These are phyloP conservation scores for Vigna hirtella DNA, from an alignment of 306 rosid genomes.

Conservation along the genomic window DNA sequence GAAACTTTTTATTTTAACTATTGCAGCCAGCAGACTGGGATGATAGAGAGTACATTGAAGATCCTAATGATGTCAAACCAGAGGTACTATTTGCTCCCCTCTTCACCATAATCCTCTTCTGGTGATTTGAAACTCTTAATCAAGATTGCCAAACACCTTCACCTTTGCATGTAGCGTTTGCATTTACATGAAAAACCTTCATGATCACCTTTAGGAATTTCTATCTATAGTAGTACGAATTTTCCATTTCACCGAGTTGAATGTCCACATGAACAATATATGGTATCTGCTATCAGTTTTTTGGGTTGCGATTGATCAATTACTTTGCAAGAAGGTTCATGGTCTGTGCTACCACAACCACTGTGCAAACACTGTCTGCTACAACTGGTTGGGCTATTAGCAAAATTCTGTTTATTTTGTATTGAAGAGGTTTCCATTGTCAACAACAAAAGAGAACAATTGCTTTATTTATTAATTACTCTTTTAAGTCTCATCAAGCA, in stretches of 20 bases:
- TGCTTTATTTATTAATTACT: conserved; percentile 3
- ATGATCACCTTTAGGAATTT: conserved; percentile 27
- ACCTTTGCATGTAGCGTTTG: conserved; percentile 9
- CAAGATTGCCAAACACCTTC: conserved; percentile 18
- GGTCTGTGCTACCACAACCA: not conserved
- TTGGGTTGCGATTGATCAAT: not conserved
- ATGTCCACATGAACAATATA: not conserved
- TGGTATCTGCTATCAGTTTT: not conserved
- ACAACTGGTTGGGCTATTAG: not conserved
- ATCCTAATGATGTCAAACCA: conserved; percentile 77
- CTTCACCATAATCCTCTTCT: conserved; percentile 15
- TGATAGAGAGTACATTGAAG: conserved; percentile 87
- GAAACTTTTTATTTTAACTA: conserved; percentile 21
- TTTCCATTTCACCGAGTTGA: conserved; percentile 15
- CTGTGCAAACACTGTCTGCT: not conserved
- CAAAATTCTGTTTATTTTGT: conserved; percentile 14
- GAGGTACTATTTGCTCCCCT: conserved; percentile 56
- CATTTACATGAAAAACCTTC: conserved; percentile 3
- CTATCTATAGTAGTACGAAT: not conserved
- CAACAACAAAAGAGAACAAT: not conserved
- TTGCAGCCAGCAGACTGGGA: conserved; percentile 96
- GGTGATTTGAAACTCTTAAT: conserved; percentile 19
- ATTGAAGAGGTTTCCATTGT: not conserved
- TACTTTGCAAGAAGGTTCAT: not conserved
- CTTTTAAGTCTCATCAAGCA: conserved; percentile 20